Base-by-base conservation (phyloP, 305 asterid species). In the Solanum hybrid region DNA sequence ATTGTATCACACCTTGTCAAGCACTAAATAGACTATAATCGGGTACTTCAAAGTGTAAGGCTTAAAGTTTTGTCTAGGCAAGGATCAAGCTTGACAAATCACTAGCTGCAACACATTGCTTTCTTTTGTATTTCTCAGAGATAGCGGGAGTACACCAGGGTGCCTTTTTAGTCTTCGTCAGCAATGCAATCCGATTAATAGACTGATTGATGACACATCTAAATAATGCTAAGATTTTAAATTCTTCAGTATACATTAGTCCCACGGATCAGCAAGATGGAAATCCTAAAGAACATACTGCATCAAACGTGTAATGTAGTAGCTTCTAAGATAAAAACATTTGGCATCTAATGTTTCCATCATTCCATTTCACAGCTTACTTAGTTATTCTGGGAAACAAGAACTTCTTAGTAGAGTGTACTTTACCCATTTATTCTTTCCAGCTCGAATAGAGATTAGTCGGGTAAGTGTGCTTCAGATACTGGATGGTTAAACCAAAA, bases 111-210 rank as follows among this genome's bases (percentile, higher is more conserved):
- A 78, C 31, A 4, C 37, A 4, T 82, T 82, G 87, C 26, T 1
- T 41, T 41, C 26, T 41, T 82, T 82, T 15, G 37, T 27, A 26
- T 72, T 45, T 83, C 73, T 83, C 17, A 17, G 39, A 83, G 26
- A 61, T 57, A 0, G n/a, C 0, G 10, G 68, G 68, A 57, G 68
- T 17, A 57, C 10, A 17, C 68, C 68, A 0, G 70, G n/a, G 0
- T 0, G n/a, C 68, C 68, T 0, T 51, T 57, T 57, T 6, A 45
- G 75, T 83, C 29, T 45, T 41, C 9, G 13, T 15, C 75, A 45
- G 17, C 73, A 51, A 29, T 45, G 27, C 75, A 31, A 17, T 83
- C 39, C 11, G 1, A 41, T 15, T 41, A 15, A 17, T 0, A 31
- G 75, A 45, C 39, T 82, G 39, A 29, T 45, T 17, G 27, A 29